Conservation (phyloP, 2,329 filamentous ascomycete species). For the Colletotrichum costaricense region DNA sequence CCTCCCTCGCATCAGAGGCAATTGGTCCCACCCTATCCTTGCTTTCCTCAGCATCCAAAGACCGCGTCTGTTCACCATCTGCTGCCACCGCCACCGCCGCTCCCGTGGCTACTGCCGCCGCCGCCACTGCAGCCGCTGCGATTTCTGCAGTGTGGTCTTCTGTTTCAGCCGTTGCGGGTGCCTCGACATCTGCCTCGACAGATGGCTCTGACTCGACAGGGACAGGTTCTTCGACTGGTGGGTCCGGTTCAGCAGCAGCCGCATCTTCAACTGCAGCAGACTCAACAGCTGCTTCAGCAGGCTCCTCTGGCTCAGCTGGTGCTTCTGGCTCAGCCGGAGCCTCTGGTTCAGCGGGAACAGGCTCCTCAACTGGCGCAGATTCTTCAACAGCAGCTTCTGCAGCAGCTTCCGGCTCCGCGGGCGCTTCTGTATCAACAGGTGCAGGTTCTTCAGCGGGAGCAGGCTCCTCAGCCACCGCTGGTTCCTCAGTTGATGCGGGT, state of each 20-base stretch:
- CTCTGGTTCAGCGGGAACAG: not conserved
- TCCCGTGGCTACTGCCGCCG: not conserved
- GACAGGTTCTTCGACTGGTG: not conserved
- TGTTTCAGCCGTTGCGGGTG: not conserved
- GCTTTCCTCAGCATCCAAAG: constrained; percentile 35
- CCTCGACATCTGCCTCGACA: not conserved
- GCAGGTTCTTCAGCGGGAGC: not conserved
- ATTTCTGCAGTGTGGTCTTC: not conserved
- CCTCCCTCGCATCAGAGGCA: constrained; percentile 7
- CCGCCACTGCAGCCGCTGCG: not conserved
- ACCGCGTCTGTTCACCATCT: constrained; percentile 21
- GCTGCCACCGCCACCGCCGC: not conserved
- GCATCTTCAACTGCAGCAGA: not conserved
- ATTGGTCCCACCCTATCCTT: constrained; percentile 37
- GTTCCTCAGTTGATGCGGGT: not conserved
- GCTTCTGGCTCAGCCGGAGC: not conserved
- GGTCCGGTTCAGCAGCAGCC: not conserved
- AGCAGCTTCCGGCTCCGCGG: not conserved
- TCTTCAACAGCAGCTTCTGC: not conserved
- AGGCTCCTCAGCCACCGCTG: not conserved
- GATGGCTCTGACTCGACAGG: not conserved
- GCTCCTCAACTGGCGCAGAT: not conserved
- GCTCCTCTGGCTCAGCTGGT: not conserved
- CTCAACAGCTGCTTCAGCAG: not conserved
- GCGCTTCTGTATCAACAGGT: not conserved